A percentile compares a stretch with the other conserved stretches of the same genome.
phyloP scores from a whole-genome alignment of 169 alveolate genomes.

The Cryptosporidium ryanae region DNA sequence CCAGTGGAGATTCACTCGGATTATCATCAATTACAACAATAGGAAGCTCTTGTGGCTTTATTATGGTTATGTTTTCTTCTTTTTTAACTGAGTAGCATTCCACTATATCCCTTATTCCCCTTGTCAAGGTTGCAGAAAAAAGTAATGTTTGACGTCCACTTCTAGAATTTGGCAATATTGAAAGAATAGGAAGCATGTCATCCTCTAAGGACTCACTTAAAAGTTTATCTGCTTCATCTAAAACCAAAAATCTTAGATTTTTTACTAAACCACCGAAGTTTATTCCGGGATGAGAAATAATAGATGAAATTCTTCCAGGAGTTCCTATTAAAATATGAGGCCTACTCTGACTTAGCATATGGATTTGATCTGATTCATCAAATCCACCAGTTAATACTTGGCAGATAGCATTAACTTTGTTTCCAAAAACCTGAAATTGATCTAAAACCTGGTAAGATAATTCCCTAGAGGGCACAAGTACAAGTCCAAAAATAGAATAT shows the following conservation, averaged over 20 bases:
- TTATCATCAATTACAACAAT: conserved; percentile 54
- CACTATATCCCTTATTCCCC: conserved; percentile 82
- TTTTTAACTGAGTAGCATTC: not conserved
- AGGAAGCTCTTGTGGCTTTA: conserved; percentile 63
- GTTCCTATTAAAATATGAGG: conserved; percentile 97
- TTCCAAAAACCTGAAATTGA: conserved; percentile 92
- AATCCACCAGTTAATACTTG: conserved; percentile 93
- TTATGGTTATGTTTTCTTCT: not conserved
- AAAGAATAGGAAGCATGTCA: conserved; percentile 81
- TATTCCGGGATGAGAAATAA: conserved; percentile 80
- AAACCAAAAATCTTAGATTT: conserved; percentile 89
- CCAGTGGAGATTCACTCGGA: conserved; percentile 52
- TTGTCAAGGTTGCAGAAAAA: conserved; percentile 97
- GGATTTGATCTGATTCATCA: conserved; percentile 87
- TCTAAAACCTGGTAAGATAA: conserved; percentile 95
- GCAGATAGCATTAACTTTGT: conserved; percentile 86
- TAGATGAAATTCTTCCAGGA: conserved; percentile 94
- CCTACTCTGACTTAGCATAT: conserved; percentile 81
- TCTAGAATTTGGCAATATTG: conserved; percentile 81
- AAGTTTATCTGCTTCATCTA: conserved; percentile 98
- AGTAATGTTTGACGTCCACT: conserved; percentile 92
- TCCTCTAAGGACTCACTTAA: conserved; percentile 87
- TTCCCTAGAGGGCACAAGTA: conserved; percentile 97
- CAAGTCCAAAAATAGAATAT: conserved; percentile 93
- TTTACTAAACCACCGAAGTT: conserved; percentile 81